Conservation (phyloP, 208 protist species). For the Angomonas deanei region DNA sequence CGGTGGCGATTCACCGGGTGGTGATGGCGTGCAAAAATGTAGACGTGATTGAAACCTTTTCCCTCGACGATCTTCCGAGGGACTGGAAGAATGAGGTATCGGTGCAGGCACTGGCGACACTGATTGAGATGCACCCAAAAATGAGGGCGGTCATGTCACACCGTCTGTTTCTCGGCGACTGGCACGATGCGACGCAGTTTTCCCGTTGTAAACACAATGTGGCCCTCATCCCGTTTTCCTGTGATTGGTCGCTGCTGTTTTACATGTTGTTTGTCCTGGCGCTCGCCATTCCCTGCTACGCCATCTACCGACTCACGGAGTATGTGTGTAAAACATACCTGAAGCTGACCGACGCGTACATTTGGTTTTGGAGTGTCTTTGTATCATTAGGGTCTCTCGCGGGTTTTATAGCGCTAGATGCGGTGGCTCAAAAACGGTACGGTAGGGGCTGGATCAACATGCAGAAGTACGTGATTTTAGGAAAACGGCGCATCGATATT, state of each 20-base stretch:
- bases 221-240: constrained; percentile 71
- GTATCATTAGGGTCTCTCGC: constrained; percentile 39
- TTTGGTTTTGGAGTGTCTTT: constrained; percentile 71
- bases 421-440: constrained; percentile 20
- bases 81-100: constrained; percentile 84
- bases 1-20: constrained; percentile 77
- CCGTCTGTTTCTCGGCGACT: constrained; percentile 65
- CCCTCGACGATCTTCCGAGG: constrained; percentile 57
- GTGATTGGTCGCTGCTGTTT: constrained; percentile 67
- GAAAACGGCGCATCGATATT: constrained; percentile 52
- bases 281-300: constrained; percentile 44
- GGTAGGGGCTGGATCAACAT: constrained; percentile 70
- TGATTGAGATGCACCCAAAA: constrained; percentile 90
- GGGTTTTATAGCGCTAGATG: constrained; percentile 31
- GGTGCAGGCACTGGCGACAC: constrained; percentile 78
- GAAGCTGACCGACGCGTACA: constrained; percentile 34
- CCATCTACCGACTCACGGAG: constrained; percentile 31
- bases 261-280: constrained; percentile 59
- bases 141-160: constrained; percentile 70
- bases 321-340: constrained; percentile 10
- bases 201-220: constrained; percentile 88
- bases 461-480: constrained; percentile 81
- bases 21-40: constrained; percentile 83
- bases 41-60: constrained; percentile 80
- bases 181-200: constrained; percentile 80